Base-by-base conservation (phyloP, 805 yeast genomes). In the Candida orba region DNA sequence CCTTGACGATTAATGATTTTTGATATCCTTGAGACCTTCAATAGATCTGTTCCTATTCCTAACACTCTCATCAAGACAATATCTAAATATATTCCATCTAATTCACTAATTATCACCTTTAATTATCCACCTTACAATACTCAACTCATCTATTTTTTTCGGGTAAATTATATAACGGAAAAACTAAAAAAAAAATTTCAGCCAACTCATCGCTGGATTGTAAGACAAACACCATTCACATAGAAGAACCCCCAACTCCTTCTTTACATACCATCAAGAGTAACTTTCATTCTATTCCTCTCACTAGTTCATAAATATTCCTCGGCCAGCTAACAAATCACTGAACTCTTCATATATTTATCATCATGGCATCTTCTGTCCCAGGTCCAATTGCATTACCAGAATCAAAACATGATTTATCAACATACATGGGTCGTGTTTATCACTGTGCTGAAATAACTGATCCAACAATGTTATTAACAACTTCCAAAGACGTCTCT, bases 381-480 rank as follows among this genome's bases (percentile, higher is more conserved):
- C 79, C 89, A 9, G 97, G 97, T 14, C 81, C 84, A 8, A 75
- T 84, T 37, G 72, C 84, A 0, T 70, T 90, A 31, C 97, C 97
- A 8, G 79, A 72, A 43, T 88, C 96, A 18, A 76, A 72, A 45
- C 86, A 79, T 64, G 95, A 93, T 62, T 68, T 93, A 25, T 52
- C 75, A 45, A 81, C 96, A 0, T 93, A 93, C 64, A 76, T 84
- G 83, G 99, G 99, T 14, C 78, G 99, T 56, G 97, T 93, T 38
- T 79, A 80, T 61, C 99, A 95, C 63, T 87, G 96, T 65, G 86
- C 95, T 14, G 95, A 84, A 45, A 84, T 93, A 42, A 81, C 95
- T 2, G 96, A 90, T 59, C 99, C 99, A 27, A 63, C 85, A 25
- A 90, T 86, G 90, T 70, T 93, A 39, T 68, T 93, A 41, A 86